A percentile compares a stretch with the other conserved stretches of the same genome.
Conservation (phyloP, 768 basidiomycete species). For the Pulveroboletus sp. region DNA sequence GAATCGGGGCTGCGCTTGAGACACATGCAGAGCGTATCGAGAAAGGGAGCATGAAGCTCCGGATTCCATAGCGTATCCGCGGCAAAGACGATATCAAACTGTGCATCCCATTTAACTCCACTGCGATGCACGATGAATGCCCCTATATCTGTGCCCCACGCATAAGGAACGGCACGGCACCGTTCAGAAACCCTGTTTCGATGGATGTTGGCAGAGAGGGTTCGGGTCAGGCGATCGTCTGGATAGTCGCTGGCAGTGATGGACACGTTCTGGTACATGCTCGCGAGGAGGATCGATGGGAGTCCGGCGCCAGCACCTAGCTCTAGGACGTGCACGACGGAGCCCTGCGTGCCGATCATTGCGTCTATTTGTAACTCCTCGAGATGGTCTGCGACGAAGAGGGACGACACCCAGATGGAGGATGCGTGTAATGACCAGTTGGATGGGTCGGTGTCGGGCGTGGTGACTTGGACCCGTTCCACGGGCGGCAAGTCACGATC, state of each 20-base stretch:
- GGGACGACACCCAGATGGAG: constrained; percentile 68
- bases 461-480: constrained; percentile 40
- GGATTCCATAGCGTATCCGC: constrained; percentile 80
- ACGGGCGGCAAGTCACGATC: background rate
- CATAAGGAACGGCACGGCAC: constrained; percentile 53
- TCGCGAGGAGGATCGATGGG: constrained; percentile 65
- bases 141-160: constrained; percentile 55
- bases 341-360: constrained; percentile 11
- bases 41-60: constrained; percentile 49
- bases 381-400: constrained; percentile 64
- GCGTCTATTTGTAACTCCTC: constrained; percentile 39
- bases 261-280: constrained; percentile 32
- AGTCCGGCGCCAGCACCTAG: constrained; percentile 73
- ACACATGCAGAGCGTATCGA: constrained; percentile 46
- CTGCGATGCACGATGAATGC: constrained; percentile 10
- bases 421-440: constrained; percentile 79
- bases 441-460: constrained; percentile 59
- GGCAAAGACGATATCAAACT: constrained; percentile 64
- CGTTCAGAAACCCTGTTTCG: constrained; percentile 44
- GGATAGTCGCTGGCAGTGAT: constrained; percentile 71
- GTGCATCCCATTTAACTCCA: constrained; percentile 21
- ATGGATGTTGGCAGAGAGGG: constrained; percentile 52
- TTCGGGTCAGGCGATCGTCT: constrained; percentile 53
- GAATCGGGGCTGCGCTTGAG: constrained; percentile 41
- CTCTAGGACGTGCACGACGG: constrained; percentile 49